Conservation (phyloP, 1,284 basidiomycete species). For the Apiotrichum siamense region DNA sequence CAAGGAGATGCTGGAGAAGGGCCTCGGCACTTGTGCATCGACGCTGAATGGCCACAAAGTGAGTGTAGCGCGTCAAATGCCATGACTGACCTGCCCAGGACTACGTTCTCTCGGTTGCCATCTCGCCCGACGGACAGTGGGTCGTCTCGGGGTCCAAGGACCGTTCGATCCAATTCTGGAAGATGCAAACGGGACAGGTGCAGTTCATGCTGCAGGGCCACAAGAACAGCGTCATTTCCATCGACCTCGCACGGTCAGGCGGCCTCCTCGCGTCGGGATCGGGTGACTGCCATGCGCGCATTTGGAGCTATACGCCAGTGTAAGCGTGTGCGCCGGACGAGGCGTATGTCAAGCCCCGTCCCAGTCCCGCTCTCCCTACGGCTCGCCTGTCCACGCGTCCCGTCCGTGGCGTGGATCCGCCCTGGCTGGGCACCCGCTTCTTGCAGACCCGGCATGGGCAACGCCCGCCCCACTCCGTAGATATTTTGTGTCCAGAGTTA, state of each 20-base stretch:
- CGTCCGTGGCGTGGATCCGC: no score
- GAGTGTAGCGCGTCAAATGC: conserved; percentile 17
- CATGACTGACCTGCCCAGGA: conserved; percentile 30
- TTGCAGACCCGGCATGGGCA: neutral
- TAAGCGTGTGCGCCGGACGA: neutral
- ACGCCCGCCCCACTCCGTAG: neutral
- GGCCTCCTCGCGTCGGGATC: conserved; percentile 75
- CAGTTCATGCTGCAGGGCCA: conserved; percentile 84
- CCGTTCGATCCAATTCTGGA: conserved; percentile 83
- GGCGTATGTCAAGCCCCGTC: neutral
- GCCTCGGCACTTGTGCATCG: conserved; percentile 60
- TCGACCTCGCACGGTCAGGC: conserved; percentile 69
- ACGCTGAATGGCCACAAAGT: conserved; percentile 82
- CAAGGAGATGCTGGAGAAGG: conserved; percentile 44
- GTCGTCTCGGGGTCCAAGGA: conserved; percentile 88
- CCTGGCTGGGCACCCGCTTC: no score
- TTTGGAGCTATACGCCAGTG: conserved; percentile 55
- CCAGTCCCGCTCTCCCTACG: no score
- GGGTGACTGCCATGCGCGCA: conserved; percentile 75
- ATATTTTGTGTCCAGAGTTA: conserved; percentile 2
- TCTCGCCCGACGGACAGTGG: conserved; percentile 78
- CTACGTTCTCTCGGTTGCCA: conserved; percentile 54
- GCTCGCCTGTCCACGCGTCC: no score
- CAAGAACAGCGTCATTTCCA: conserved; percentile 84
- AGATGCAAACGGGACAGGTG: conserved; percentile 63